These are phyloP conservation scores for Alternaria infectoria DNA, from an alignment of 2,329 filamentous ascomycete species.

Conservation along the genomic window DNA sequence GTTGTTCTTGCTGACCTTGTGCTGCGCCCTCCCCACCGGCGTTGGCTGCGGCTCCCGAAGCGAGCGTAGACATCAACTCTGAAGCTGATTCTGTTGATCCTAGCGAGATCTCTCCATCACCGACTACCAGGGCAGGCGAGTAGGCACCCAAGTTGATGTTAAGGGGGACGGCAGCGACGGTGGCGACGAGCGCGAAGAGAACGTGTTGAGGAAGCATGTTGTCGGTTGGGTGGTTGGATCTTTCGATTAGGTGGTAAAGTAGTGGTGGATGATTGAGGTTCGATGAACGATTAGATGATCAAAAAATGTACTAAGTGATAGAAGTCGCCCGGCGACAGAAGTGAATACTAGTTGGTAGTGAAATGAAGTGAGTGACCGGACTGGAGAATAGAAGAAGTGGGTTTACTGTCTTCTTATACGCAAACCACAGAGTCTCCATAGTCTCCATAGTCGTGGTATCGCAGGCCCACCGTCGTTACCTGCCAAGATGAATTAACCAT, in stretches of 20 bases:
- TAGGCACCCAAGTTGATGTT: constrained; percentile 62
- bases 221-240: constrained; percentile 23
- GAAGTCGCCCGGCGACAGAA: constrained; percentile 43
- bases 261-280: background rate
- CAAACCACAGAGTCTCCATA: constrained; percentile 12
- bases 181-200: constrained; percentile 44
- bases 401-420: constrained; percentile 37
- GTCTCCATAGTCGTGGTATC: constrained; percentile 11
- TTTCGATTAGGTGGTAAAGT: constrained; percentile 18
- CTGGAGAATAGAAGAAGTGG: constrained; percentile 42
- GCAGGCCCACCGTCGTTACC: constrained; percentile 13
- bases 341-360: constrained; percentile 34
- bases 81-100: constrained; percentile 51
- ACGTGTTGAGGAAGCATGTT: constrained; percentile 50
- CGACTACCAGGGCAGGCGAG: constrained; percentile 60
- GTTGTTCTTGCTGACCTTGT: constrained; percentile 21
- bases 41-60: constrained; percentile 47
- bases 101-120: constrained; percentile 61
- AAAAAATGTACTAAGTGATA: constrained; percentile 25
- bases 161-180: constrained; percentile 52
- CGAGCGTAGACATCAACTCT: constrained; percentile 54
- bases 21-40: constrained; percentile 23
- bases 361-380: constrained; percentile 49
- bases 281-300: constrained; percentile 15
- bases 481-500: constrained; percentile 42